Conservation (phyloP, 2,329 filamentous ascomycete species). For the Fusarium sacchari region DNA sequence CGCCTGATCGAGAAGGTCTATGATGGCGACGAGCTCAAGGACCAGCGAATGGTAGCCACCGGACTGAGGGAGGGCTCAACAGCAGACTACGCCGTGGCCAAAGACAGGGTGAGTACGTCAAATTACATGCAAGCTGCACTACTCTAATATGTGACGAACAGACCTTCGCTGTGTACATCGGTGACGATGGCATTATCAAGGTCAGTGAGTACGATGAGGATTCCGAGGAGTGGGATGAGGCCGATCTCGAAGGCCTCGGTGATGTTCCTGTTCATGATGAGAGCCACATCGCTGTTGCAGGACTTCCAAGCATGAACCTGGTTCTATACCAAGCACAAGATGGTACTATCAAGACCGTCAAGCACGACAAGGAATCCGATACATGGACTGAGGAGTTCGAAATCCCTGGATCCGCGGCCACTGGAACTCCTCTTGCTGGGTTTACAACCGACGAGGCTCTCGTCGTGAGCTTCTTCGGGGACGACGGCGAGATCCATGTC, state of each 20-base stretch:
- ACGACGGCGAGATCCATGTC: background rate
- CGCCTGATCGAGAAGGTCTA: background rate
- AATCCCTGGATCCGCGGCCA: background rate
- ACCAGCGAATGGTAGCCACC: background rate
- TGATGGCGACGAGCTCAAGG: background rate
- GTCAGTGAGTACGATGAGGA: background rate
- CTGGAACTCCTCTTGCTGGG: background rate
- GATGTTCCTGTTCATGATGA: background rate
- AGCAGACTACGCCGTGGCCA: background rate
- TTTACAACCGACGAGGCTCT: background rate
- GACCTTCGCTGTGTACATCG: background rate
- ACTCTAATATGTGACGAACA: background rate
- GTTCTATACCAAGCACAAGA: background rate
- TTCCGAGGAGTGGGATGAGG: background rate
- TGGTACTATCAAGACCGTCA: background rate
- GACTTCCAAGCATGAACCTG: background rate
- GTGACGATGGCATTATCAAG: background rate
- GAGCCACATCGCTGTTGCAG: background rate
- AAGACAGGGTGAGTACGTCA: background rate
- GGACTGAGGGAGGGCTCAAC: background rate
- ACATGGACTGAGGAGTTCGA: fast-evolving
- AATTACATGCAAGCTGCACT: background rate
- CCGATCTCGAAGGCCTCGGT: background rate
- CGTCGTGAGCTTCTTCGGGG: background rate
- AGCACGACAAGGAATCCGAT: background rate